A percentile compares a stretch with the other conserved stretches of the same genome.
phyloP scores from a whole-genome alignment of 2,329 filamentous ascomycete genomes.

The Xylaria sp. region DNA sequence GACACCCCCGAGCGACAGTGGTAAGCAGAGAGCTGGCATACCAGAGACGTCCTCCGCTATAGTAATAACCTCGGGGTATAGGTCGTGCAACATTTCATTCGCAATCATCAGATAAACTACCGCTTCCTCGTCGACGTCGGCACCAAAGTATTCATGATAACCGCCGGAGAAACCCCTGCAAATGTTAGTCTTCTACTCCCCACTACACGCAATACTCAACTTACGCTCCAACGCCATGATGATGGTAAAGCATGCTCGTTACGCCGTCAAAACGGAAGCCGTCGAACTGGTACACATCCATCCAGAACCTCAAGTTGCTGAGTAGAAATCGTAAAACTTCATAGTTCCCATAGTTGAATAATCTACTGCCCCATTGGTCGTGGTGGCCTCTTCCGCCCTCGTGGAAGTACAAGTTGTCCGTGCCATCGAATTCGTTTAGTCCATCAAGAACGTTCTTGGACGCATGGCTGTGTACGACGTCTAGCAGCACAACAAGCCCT shows the following conservation, averaged over 20 bases:
- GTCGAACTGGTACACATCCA: slow-evolving; percentile 97
- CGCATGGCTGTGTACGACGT: slow-evolving; percentile 97
- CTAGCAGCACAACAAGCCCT: slow-evolving; percentile 89
- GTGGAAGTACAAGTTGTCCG: slow-evolving; percentile 96
- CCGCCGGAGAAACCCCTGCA: slow-evolving; percentile 91
- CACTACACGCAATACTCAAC: slow-evolving; percentile 49
- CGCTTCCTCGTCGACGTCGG: slow-evolving; percentile 89
- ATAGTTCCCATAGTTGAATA: slow-evolving; percentile 97
- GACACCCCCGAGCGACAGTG: slow-evolving; percentile 85
- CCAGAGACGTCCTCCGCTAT: slow-evolving; percentile 97
- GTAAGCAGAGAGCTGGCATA: slow-evolving; percentile 95
- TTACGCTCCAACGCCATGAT: slow-evolving; percentile 97
- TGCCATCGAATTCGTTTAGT: slow-evolving; percentile 94
- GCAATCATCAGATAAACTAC: slow-evolving; percentile 95
- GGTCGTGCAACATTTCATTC: slow-evolving; percentile 92
- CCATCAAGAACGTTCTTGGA: slow-evolving; percentile 98
- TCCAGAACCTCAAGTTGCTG: slow-evolving; percentile 97
- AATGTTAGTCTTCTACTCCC: slow-evolving; percentile 42
- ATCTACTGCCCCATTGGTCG: slow-evolving; percentile 92
- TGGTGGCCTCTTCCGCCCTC: slow-evolving; percentile 84
- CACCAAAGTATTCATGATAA: slow-evolving; percentile 97
- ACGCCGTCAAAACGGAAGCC: slow-evolving; percentile 98
- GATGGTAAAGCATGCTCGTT: slow-evolving; percentile 95
- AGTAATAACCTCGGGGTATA: slow-evolving; percentile 89
- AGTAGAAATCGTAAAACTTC: slow-evolving; percentile 96